A percentile compares a stretch with the other conserved stretches of the same genome.
phyloP scores from a whole-genome alignment of 768 basidiomycete genomes.

The Fomitopsis pulvina region DNA sequence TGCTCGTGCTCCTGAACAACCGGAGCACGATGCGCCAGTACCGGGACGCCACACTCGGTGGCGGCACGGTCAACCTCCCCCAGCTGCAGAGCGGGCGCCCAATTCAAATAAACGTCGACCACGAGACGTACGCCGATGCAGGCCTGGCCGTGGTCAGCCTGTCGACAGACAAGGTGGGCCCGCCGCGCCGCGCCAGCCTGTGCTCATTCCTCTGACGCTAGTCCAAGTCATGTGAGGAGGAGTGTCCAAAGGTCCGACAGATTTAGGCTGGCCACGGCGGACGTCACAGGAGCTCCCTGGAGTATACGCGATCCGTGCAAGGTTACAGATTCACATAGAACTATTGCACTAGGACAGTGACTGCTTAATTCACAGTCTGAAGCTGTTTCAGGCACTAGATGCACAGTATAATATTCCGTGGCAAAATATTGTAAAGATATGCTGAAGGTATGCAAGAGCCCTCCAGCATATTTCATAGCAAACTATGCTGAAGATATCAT shows the following conservation, averaged over 20 bases:
- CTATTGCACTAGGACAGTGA: no score
- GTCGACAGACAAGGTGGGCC: not conserved
- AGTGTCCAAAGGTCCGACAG: not conserved
- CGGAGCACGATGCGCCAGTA: not conserved
- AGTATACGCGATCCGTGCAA: no score
- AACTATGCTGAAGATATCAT: no score
- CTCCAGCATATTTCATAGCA: no score
- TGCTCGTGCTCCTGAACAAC: constrained; percentile 4
- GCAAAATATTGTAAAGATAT: no score
- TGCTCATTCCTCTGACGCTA: not conserved
- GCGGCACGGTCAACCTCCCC: not conserved
- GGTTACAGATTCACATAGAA: no score
- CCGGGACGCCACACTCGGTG: not conserved
- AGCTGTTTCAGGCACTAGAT: no score
- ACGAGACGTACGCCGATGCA: not conserved
- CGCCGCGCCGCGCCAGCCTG: not conserved
- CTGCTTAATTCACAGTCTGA: no score
- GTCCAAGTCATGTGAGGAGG: not conserved
- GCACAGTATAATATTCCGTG: no score
- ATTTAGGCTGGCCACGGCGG: no score
- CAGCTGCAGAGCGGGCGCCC: not conserved
- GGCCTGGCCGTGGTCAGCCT: not conserved
- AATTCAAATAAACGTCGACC: not conserved
- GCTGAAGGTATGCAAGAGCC: no score
- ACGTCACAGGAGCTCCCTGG: no score